A percentile compares a stretch with the other conserved stretches of the same genome.
Evolutionary conservation across 768 basidiomycete species (phyloP).

Genomic region (Kondoa malvinella): DNA sequence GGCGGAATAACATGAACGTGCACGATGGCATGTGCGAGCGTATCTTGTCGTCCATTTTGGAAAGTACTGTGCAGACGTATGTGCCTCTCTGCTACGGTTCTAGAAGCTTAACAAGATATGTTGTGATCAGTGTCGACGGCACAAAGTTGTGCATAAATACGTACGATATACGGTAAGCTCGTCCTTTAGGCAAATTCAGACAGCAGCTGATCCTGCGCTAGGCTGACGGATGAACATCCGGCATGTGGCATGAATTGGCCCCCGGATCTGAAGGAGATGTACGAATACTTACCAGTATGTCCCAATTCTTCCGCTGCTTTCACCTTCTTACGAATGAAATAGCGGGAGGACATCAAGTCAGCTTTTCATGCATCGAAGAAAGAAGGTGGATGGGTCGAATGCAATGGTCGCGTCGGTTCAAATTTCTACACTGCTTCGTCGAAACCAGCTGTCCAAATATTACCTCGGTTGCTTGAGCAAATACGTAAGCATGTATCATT

Average conservation of each 20-base stretch:
- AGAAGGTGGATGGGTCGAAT: conserved; percentile 73
- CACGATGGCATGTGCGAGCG: conserved; percentile 44
- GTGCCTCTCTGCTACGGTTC: conserved; percentile 15
- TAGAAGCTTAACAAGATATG: not conserved
- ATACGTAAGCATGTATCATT: not conserved
- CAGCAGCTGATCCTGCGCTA: not conserved
- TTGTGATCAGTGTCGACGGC: conserved; percentile 45
- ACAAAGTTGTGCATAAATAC: conserved; percentile 70
- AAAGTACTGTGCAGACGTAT: conserved; percentile 33
- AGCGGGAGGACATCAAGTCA: conserved; percentile 63
- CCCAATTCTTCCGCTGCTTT: conserved; percentile 5
- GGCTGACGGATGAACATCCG: conserved; percentile 58
- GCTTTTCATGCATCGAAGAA: conserved; percentile 69
- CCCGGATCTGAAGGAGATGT: conserved; percentile 58
- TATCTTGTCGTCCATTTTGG: conserved; percentile 38
- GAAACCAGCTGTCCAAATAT: conserved; percentile 52
- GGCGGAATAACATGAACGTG: conserved; percentile 32
- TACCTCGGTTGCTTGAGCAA: conserved; percentile 60
- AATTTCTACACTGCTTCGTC: conserved; percentile 45
- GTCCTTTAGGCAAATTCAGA: not conserved
- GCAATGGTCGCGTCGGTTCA: conserved; percentile 47
- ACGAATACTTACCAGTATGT: conserved; percentile 62
- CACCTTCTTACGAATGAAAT: not conserved
- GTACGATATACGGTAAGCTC: conserved; percentile 58
- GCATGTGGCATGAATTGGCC: conserved; percentile 99